Conservation (phyloP, 129 eudicot genomes). For the Chrysanthemum lavandulifolium region DNA sequence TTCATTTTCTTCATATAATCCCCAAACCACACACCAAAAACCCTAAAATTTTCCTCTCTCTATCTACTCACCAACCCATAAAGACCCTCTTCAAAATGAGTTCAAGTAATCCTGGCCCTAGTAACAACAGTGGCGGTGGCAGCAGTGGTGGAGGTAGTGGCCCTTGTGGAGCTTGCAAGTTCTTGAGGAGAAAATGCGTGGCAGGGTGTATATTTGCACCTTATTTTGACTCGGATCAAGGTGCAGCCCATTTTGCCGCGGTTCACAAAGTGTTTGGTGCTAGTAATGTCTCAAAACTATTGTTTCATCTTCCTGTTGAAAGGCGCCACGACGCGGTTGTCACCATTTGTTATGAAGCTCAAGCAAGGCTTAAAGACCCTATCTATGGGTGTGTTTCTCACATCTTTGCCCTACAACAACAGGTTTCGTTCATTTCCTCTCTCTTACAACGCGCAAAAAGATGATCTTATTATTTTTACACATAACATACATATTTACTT, state of each 20-base stretch:
- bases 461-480: conserved; percentile 10
- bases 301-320: conserved; percentile 42
- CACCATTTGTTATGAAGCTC: conserved; percentile 66
- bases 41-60: background rate
- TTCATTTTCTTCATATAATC: conserved; percentile 50
- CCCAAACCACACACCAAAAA: background rate
- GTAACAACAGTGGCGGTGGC: conserved; percentile 27
- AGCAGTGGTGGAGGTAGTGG: conserved; percentile 27
- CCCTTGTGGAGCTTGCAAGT: conserved; percentile 73
- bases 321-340: conserved; percentile 58
- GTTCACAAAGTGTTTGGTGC: conserved; percentile 59
- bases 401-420: conserved; percentile 64
- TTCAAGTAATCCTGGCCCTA: conserved; percentile 27
- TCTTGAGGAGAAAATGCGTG: conserved; percentile 56
- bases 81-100: conserved; percentile 31
- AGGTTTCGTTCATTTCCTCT: conserved; percentile 33
- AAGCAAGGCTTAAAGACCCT: conserved; percentile 54
- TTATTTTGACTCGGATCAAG: conserved; percentile 58
- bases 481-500: conserved; percentile 1
- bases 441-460: background rate
- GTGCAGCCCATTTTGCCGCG: conserved; percentile 57
- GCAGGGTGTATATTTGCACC: conserved; percentile 67
- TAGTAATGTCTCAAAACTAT: conserved; percentile 53
- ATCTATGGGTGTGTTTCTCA: conserved; percentile 65
- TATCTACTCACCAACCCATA: conserved; percentile 25